Base-by-base conservation (phyloP, 192 early-diverging fungal genomes). In the Allomyces macrogynus region DNA sequence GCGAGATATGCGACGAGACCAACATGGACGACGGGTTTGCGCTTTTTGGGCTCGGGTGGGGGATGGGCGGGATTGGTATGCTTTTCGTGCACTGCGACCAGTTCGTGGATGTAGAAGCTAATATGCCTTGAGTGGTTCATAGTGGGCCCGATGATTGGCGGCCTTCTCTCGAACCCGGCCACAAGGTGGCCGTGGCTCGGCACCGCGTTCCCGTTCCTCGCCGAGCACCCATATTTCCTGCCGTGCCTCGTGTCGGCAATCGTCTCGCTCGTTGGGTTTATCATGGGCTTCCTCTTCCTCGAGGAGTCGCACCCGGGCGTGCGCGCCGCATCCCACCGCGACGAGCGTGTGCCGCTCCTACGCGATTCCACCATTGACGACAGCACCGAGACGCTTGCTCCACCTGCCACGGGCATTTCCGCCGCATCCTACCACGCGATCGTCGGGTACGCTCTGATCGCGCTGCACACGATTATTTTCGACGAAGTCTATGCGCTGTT, bases 1-100 rank as follows among this genome's bases (percentile, higher is more conserved):
- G 86, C 2, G 93, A 96, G 76, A 83, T 96, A 43, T 84, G 90
- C 23, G 90, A 92, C 67, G 69, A 79, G 4, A 83, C 85, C 0
- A 96, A 92, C 70, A 82, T 85, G 64, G 73, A 84, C 10, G 75
- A 81, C 18, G 87, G 86, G 23, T 93, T 93, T 72, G 77, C 83
- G 11, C 60, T 91, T 24, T 81, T 89, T 72, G 87, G 86, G 26
- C 81, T 87, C 24, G 76, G 74, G 1, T 86, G 87, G 81, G 87
- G 83, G 43, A 68, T 87, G 27, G 85, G 86, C 10, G 67, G 73
- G 14, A 76, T 80, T 18, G 70, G 73, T 68, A 26, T 62, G 27
- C n/a, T 40, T 12, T 12, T 23, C 42, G 60, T 10, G 4, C 26
- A 4, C 26, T 44, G 11, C 8, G 49, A 54, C 4, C 66, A 65